A percentile compares a stretch with the other conserved stretches of the same genome.
These are phyloP conservation scores for Diaporthe citriasiana DNA, from an alignment of 2,329 filamentous ascomycete species.

Conservation along the genomic window DNA sequence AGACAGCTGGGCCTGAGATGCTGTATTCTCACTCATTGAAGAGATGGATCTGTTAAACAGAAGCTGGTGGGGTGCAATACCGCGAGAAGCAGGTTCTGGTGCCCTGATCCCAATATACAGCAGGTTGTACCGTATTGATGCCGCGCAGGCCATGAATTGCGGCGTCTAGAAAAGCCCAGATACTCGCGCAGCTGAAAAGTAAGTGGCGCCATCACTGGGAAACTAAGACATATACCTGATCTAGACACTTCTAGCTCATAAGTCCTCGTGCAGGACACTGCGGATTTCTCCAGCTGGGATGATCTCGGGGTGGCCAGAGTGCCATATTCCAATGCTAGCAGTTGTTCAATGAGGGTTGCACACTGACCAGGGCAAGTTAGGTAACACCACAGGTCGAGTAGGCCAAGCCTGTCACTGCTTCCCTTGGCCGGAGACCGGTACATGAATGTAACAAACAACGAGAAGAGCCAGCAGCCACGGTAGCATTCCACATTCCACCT, in stretches of 20 bases:
- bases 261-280: too few species aligned
- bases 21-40: background rate
- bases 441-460: constrained; percentile 19
- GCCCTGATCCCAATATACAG: background rate
- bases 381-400: constrained; percentile 31
- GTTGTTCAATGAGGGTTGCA: constrained; percentile 24
- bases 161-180: background rate
- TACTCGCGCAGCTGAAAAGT: background rate
- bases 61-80: background rate
- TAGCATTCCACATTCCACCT: background rate
- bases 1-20: background rate
- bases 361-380: constrained; percentile 20
- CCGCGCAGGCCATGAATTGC: background rate
- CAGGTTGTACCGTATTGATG: background rate
- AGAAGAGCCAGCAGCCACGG: constrained; percentile 13
- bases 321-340: background rate
- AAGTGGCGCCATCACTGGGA: background rate
- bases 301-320: background rate
- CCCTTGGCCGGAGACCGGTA: constrained; percentile 7
- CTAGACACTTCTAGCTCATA: background rate
- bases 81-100: background rate
- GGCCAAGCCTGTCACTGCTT: constrained; percentile 25
- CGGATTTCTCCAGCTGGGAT: background rate
- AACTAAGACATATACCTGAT: background rate
- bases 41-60: background rate